Percentiles rank a stretch among this genome's conserved stretches.
Conservation (phyloP, 352 stramenopile genomes). For the Peronospora tabacina region DNA sequence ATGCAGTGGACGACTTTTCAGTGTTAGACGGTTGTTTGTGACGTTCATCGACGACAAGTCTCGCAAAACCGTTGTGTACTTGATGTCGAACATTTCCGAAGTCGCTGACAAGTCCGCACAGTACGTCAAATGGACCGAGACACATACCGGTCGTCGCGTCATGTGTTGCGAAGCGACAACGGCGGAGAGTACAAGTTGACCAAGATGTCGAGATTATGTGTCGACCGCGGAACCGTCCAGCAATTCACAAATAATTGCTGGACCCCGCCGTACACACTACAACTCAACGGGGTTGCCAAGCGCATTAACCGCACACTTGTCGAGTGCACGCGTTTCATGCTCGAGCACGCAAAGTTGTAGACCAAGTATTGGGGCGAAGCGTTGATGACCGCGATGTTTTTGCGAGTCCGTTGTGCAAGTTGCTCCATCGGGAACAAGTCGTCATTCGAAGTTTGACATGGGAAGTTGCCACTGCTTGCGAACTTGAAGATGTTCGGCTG, state of each 20-base stretch:
- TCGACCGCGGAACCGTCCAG: constrained; percentile 2
- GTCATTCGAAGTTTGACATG: background rate
- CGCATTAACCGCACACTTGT: background rate
- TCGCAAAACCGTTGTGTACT: constrained; percentile 7
- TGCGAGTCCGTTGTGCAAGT: background rate
- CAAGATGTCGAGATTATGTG: constrained; percentile 7
- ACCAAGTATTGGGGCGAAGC: constrained; percentile 1
- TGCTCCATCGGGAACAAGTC: background rate
- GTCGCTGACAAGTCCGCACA: constrained; percentile 7
- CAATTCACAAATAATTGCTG: no score
- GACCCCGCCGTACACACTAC: constrained; percentile 10
- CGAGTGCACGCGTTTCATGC: background rate
- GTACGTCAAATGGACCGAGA: constrained; percentile 11
- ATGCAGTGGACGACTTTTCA: background rate
- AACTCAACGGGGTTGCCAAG: background rate
- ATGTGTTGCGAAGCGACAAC: constrained; percentile 17
- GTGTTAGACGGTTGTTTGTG: background rate
- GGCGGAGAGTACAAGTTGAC: constrained; percentile 18
- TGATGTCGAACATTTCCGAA: constrained; percentile 10
- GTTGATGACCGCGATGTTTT: background rate
- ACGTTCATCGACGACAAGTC: constrained; percentile 15
- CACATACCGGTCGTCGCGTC: constrained; percentile 2
- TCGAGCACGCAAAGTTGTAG: background rate
- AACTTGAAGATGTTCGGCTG: background rate
- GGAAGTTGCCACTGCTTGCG: background rate